Base-by-base conservation (phyloP, 352 stramenopile genomes). In the Globisporangium carolinianum region DNA sequence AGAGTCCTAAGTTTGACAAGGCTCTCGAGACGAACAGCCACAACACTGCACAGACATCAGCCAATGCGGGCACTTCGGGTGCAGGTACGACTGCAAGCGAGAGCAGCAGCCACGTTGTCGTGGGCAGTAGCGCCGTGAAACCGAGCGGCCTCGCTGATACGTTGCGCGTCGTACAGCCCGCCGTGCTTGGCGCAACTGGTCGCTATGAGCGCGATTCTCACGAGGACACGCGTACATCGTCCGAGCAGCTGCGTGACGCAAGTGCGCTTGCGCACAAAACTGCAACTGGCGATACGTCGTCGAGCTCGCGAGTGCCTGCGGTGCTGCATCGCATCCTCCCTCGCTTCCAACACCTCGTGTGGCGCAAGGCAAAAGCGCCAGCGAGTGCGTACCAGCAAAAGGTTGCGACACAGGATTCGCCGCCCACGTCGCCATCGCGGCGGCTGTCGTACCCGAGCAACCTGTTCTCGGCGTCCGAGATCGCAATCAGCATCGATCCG, bases 151-250 rank as follows among this genome's bases (percentile, higher is more conserved):
- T 60, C 39, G 46, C 58, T 11, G 58, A 69, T 2, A 59, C 42
- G 17, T 49, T 69, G 12, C 49, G 39, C 15, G 59, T 69, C 37
- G 54, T 56, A 32, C 63, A 58, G 58, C 63, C 50, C 4, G 18
- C 55, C 15, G 32, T 69, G 1, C 50, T 41, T 14, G 48, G 58
- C 9, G 37, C 42, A 7, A 18, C 1, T 11, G 38, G 41, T n/a
- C 14, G 47, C 9, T 24, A 55, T 41, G 14, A 8, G 3, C 52
- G 46, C 9, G 32, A 47, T 18, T 48, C 38, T 9, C 37, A 24
- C 35, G 47, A 55, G 24, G 24, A 32, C 24, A 32, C 24, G 24
- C 24, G 24, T 32, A 32, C 24, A 2, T 32, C 24, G 24, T 32
- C 24, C 24, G 2, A 38, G 37, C 9, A 24, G 11, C 52, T 47